phyloP scores from a whole-genome alignment of 768 basidiomycete species.

The Leccinum sublutescens region DNA sequence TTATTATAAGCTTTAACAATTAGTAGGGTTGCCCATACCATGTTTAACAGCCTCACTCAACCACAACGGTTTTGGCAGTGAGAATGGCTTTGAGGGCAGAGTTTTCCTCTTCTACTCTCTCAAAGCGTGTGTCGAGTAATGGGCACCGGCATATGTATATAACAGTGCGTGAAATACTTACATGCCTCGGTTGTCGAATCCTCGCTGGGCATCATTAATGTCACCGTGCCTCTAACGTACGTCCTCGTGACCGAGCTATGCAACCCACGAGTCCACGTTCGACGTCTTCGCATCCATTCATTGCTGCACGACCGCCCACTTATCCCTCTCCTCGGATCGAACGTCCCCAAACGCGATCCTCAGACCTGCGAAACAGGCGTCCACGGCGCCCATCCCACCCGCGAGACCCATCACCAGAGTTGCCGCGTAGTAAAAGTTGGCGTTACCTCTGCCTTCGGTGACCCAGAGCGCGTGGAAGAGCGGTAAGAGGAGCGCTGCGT shows the following conservation, averaged over 20 bases:
- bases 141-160: not conserved
- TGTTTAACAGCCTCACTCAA: not conserved
- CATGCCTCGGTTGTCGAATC: not conserved
- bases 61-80: not conserved
- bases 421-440: constrained; percentile 97
- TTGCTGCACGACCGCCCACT: constrained; percentile 32
- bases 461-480: constrained; percentile 94
- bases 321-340: constrained; percentile 37
- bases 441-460: constrained; percentile 87
- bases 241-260: not conserved
- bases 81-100: not conserved
- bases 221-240: not conserved
- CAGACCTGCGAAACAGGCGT: constrained; percentile 82
- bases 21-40: not conserved
- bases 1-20: not conserved
- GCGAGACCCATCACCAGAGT: constrained; percentile 92
- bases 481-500: constrained; percentile 82
- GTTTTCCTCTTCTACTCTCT: not conserved
- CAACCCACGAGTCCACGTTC: not conserved
- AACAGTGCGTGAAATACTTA: not conserved
- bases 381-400: constrained; percentile 79
- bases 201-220: not conserved
- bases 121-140: no score
- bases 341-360: constrained; percentile 63
- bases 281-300: constrained; percentile 4